A percentile compares a stretch with the other conserved stretches of the same genome.
Conservation (phyloP, 164 flowering plant genomes). For the Chimonanthus praecox region DNA sequence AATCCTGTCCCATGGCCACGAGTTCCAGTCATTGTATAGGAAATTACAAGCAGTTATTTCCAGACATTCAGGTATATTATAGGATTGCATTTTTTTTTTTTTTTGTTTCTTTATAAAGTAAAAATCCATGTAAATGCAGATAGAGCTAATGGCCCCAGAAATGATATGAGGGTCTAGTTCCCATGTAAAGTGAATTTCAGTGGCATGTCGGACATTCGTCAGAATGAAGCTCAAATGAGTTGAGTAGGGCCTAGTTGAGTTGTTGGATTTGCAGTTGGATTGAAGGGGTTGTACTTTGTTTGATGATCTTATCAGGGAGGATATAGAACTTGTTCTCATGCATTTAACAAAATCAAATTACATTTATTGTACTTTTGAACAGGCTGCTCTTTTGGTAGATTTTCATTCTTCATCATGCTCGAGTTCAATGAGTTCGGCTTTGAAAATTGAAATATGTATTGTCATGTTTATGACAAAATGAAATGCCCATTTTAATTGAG, state of each 20-base stretch:
- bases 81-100: slow-evolving; percentile 11
- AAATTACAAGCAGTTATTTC: background rate
- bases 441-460: background rate
- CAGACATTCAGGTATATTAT: background rate
- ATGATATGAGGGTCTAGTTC: background rate
- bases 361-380: background rate
- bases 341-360: background rate
- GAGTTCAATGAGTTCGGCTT: background rate
- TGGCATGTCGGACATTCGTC: background rate
- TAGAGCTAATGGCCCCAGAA: slow-evolving; percentile 3
- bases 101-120: background rate
- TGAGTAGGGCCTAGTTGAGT: background rate
- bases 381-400: background rate
- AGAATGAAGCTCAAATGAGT: background rate
- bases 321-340: slow-evolving; percentile 5
- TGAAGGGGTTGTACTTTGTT: background rate
- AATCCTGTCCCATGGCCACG: background rate
- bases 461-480: background rate
- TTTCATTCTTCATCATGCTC: background rate
- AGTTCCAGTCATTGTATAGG: slow-evolving; percentile 9
- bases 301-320: background rate
- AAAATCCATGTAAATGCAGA: slow-evolving; percentile 18
- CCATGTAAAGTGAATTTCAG: slow-evolving; percentile 9
- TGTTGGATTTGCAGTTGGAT: slow-evolving; percentile 6
- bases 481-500: background rate